A percentile compares a stretch with the other conserved stretches of the same genome.
phyloP scores from a whole-genome alignment of 495 filamentous ascomycete genomes.

The Neurospora sp. region DNA sequence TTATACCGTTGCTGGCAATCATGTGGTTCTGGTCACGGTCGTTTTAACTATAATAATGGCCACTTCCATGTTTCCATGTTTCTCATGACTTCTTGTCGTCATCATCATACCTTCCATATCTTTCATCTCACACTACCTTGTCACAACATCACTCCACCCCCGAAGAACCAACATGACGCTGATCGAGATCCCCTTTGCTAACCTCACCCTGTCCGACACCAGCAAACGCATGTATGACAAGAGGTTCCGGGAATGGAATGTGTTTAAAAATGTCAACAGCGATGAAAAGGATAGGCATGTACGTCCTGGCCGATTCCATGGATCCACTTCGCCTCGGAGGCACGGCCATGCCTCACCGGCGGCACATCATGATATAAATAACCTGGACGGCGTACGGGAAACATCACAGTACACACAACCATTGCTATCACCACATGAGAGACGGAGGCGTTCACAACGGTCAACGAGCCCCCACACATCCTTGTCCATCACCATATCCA shows the following conservation, averaged over 20 bases:
- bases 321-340: constrained; percentile 4
- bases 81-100: background rate
- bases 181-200: constrained; percentile 11
- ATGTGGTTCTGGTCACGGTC: background rate
- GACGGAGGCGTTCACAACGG: background rate
- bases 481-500: background rate
- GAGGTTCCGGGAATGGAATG: constrained; percentile 24
- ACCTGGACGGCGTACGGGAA: constrained; percentile 12
- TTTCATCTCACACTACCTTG: background rate
- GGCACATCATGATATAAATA: constrained; percentile 11
- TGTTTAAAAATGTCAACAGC: constrained; percentile 26
- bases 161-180: constrained; percentile 11
- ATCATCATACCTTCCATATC: background rate
- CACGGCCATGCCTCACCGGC: constrained; percentile 4
- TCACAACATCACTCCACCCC: background rate
- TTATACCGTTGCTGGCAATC: background rate
- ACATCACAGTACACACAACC: background rate
- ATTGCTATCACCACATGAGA: background rate
- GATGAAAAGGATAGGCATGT: constrained; percentile 12
- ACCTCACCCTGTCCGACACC: constrained; percentile 1
- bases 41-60: background rate
- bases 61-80: background rate
- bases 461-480: background rate
- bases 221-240: constrained; percentile 30
- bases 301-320: background rate